Evolutionary conservation across 148 eudicot genomes (phyloP).

Genomic region (Fagopyrum tataricum): DNA sequence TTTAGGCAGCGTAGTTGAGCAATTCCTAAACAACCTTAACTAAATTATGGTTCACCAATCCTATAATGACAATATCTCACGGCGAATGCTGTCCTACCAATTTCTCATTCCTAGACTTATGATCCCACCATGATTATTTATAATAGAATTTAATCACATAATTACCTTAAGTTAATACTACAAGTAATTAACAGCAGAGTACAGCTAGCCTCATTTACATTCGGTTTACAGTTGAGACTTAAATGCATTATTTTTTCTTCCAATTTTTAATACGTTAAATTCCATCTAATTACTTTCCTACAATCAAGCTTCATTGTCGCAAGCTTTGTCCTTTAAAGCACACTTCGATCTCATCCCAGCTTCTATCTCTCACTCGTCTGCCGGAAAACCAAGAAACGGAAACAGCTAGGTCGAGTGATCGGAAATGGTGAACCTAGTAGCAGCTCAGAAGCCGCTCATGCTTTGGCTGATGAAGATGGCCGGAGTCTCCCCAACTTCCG

Average conservation of each 20-base stretch:
- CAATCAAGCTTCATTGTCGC: neutral
- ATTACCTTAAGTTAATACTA: no score
- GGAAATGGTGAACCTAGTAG: conserved; percentile 83
- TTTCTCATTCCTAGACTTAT: no score
- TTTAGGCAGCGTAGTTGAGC: conserved; percentile 8
- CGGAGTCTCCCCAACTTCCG: conserved; percentile 49
- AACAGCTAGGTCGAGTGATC: neutral
- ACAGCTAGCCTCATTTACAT: no score
- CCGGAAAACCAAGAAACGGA: neutral
- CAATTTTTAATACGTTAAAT: neutral
- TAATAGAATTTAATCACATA: no score
- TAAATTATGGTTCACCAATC: neutral
- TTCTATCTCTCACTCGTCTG: no score
- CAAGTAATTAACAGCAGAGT: no score
- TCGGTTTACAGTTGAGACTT: no score
- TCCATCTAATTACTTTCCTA: neutral
- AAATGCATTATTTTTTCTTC: no score
- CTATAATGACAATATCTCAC: no score
- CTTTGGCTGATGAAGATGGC: conserved; percentile 70
- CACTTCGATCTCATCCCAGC: neutral
- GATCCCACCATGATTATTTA: neutral
- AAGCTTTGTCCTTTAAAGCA: neutral
- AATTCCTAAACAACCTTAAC: neutral
- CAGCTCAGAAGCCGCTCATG: conserved; percentile 62
- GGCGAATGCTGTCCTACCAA: no score